phyloP scores from a whole-genome alignment of 495 filamentous ascomycete species.

The Lichina pygmaea region DNA sequence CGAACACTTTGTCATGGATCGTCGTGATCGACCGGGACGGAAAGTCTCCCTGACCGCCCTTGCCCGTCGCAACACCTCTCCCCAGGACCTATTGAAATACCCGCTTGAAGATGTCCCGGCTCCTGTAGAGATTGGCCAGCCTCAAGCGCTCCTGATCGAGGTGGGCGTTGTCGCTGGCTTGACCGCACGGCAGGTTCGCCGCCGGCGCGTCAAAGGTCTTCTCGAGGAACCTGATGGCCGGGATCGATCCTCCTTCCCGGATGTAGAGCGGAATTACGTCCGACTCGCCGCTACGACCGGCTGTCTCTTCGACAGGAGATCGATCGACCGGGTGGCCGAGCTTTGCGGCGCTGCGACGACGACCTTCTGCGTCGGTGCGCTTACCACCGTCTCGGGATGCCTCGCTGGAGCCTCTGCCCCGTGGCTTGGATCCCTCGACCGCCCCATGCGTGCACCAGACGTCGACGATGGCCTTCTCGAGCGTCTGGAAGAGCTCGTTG shows the following conservation, averaged over 20 bases:
- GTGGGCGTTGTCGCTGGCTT: slow-evolving; percentile 85
- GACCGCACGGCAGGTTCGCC: slow-evolving; percentile 81
- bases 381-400: slow-evolving; percentile 8
- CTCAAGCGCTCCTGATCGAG: slow-evolving; percentile 81
- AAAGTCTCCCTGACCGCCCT: no score
- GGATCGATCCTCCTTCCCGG: slow-evolving; percentile 83
- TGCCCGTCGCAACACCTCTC: no score
- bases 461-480: slow-evolving; percentile 62
- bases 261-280: slow-evolving; percentile 49
- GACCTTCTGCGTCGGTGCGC: neutral
- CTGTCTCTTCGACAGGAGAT: neutral
- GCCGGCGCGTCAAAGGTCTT: slow-evolving; percentile 84
- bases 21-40: no score
- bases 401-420: slow-evolving; percentile 7
- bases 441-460: slow-evolving; percentile 36
- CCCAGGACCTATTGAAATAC: slow-evolving; percentile 26
- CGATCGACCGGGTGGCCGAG: neutral
- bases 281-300: neutral
- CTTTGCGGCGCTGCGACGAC: neutral
- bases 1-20: no score
- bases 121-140: slow-evolving; percentile 69
- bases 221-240: slow-evolving; percentile 77
- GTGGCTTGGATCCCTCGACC: neutral
- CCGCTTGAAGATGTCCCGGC: slow-evolving; percentile 65
- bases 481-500: slow-evolving; percentile 71